Base-by-base conservation (phyloP, 2,329 filamentous ascomycete species). In the Diaporthe aspalathi region DNA sequence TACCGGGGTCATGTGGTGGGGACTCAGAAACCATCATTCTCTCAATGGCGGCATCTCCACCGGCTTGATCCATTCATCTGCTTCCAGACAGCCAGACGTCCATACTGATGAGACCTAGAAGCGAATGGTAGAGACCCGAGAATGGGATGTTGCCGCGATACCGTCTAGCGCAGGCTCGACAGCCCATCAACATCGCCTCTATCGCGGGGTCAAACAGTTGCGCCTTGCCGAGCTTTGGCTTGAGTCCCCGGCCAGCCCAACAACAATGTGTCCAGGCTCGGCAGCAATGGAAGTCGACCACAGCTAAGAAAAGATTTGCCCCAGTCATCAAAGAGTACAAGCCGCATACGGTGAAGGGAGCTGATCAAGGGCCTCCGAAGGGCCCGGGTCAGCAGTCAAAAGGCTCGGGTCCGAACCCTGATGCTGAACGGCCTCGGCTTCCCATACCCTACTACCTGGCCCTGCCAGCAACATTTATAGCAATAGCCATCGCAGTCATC, bases 291-390 rank as follows among this genome's bases (percentile, higher is more conserved):
- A 65, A 65, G 29, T 50, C 60, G 9, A 65, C 60, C 9, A 50
- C 47, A 38, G 7, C 29, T 38, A 65, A 50, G 3, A 7, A 35
- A 50, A 12, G 60, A 8, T 50, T 65, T 17, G 24, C 57, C 3
- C 60, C 60, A 0, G 29, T 65, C 60, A 65, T 65, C 60, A 65
- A 65, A 47, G 60, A 50, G 2, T 65, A 65, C 29, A 65, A 38
- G 45, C 60, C 60, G 2, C 60, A 65, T 38, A 14, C 20, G 45
- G 60, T 38, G 7, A 65, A 65, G 12, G 1, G 45, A 16, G 4
- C 29, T 7, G 45, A 38, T 16, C 11, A 17, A 38, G 29, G 32
- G 8, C 29, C n/a, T 20, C 11, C 43, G 8, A 38, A 50, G 14
- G 12, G 14, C 1, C 7, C 27, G 1, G n/a, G 27, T 12, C 43